Evolutionary conservation across 108 stramenopile species (phyloP).

Genomic region (Licmophora abbreviata): DNA sequence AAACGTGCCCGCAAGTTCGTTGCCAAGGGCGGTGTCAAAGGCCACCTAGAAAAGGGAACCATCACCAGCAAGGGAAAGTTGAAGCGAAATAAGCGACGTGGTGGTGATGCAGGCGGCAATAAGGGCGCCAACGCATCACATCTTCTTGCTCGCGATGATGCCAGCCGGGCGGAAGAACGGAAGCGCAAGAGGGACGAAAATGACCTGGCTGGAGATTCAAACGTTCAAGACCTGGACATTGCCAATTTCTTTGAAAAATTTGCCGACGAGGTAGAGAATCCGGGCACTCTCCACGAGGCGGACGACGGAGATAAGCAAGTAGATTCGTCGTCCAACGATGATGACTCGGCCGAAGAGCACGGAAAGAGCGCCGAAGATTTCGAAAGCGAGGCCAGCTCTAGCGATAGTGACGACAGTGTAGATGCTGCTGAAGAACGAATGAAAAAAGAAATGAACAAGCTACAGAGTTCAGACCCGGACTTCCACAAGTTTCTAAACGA

Average conservation of each 20-base stretch:
- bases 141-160: neutral
- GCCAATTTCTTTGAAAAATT: slow-evolving; percentile 38
- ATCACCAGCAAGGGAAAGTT: slow-evolving; percentile 69
- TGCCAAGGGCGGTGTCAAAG: slow-evolving; percentile 61
- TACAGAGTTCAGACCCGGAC: slow-evolving; percentile 79
- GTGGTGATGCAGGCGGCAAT: neutral
- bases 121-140: slow-evolving; percentile 1
- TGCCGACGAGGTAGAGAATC: slow-evolving; percentile 5
- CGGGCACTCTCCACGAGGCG: neutral
- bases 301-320: slow-evolving; percentile 21
- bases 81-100: slow-evolving; percentile 16
- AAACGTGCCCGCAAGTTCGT: slow-evolving; percentile 80
- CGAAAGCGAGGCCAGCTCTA: slow-evolving; percentile 1
- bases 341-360: slow-evolving; percentile 20
- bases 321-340: slow-evolving; percentile 10
- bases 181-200: slow-evolving; percentile 24
- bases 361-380: slow-evolving; percentile 9
- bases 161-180: neutral
- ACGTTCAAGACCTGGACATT: slow-evolving; percentile 40
- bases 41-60: slow-evolving; percentile 53
- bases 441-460: slow-evolving; percentile 70
- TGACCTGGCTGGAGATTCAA: slow-evolving; percentile 26
- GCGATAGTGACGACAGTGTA: slow-evolving; percentile 51
- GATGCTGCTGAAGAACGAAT: slow-evolving; percentile 59
- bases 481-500: slow-evolving; percentile 83